Conservation (phyloP, 179 eudicot species). For the Silene vulgaris region DNA sequence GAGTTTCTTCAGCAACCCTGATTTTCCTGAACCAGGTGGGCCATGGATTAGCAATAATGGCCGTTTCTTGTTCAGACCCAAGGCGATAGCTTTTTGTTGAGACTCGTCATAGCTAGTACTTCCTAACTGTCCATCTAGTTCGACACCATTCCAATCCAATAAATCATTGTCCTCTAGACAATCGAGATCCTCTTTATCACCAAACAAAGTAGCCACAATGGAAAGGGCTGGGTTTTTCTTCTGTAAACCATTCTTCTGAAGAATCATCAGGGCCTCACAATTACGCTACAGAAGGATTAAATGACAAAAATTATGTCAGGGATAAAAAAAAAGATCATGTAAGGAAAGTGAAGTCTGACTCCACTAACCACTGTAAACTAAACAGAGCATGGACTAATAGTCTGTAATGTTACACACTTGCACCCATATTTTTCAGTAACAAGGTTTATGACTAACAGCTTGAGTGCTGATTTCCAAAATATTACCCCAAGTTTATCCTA, state of each 20-base stretch:
- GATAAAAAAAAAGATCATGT: neutral
- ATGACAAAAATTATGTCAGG: neutral
- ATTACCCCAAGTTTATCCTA: neutral
- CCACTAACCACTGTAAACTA: neutral
- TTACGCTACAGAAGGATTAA: slow-evolving; percentile 52
- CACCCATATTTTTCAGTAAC: neutral
- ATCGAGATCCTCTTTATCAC: slow-evolving; percentile 56
- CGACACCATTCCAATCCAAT: slow-evolving; percentile 57
- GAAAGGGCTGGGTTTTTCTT: slow-evolving; percentile 75
- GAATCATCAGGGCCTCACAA: slow-evolving; percentile 88
- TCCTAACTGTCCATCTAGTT: slow-evolving; percentile 37
- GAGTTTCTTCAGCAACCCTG: slow-evolving; percentile 58
- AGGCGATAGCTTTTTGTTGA: slow-evolving; percentile 60
- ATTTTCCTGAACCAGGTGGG: slow-evolving; percentile 88
- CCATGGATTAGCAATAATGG: slow-evolving; percentile 69
- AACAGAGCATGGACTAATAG: neutral
- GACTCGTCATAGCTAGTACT: slow-evolving; percentile 46
- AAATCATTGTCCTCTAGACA: slow-evolving; percentile 52
- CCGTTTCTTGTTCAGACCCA: slow-evolving; percentile 73
- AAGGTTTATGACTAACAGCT: neutral
- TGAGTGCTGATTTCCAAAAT: neutral
- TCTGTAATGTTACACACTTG: neutral
- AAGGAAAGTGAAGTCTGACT: neutral
- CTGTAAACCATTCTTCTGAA: slow-evolving; percentile 76
- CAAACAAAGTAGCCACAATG: slow-evolving; percentile 71